Evolutionary conservation across 1,284 basidiomycete species (phyloP).

Genomic region (Papiliotrema terrestris): DNA sequence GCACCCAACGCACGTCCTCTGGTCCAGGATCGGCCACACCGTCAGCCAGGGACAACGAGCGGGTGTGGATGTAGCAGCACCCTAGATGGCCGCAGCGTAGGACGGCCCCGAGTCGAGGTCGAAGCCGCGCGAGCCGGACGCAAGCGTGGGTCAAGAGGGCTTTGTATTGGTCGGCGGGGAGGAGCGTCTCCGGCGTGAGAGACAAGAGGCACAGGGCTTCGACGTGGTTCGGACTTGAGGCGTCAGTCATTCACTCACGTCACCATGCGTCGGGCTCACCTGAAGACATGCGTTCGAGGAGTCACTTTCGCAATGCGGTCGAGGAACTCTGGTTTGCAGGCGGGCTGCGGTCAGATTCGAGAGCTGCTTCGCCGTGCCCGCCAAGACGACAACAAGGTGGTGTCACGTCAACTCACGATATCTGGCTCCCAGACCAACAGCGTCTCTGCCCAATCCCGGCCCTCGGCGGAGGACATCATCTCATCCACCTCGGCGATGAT

Average conservation of each 20-base stretch:
- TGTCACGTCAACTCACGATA: constrained; percentile 27
- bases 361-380: background rate
- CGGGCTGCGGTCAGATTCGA: constrained; percentile 10
- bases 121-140: background rate
- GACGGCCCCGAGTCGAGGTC: background rate
- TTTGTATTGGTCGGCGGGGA: constrained; percentile 5
- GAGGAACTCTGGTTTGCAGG: constrained; percentile 19
- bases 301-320: constrained; percentile 17
- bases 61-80: constrained; percentile 1
- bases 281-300: constrained; percentile 29
- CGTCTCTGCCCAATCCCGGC: constrained; percentile 16
- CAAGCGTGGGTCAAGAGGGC: background rate
- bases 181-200: constrained; percentile 5
- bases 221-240: constrained; percentile 42
- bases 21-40: background rate
- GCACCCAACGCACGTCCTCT: background rate
- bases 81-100: background rate
- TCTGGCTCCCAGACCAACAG: constrained; percentile 41
- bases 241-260: background rate
- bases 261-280: constrained; percentile 22
- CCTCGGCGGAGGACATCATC: constrained; percentile 5
- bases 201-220: constrained; percentile 36
- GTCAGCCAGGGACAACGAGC: background rate
- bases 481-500: constrained; percentile 21
- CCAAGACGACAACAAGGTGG: too few relatives aligned